Evolutionary conservation across 2,329 filamentous ascomycete species (phyloP), one percentile per base, ranked within the genome.

Genomic region (Cephalotrichum gorgonifer): DNA sequence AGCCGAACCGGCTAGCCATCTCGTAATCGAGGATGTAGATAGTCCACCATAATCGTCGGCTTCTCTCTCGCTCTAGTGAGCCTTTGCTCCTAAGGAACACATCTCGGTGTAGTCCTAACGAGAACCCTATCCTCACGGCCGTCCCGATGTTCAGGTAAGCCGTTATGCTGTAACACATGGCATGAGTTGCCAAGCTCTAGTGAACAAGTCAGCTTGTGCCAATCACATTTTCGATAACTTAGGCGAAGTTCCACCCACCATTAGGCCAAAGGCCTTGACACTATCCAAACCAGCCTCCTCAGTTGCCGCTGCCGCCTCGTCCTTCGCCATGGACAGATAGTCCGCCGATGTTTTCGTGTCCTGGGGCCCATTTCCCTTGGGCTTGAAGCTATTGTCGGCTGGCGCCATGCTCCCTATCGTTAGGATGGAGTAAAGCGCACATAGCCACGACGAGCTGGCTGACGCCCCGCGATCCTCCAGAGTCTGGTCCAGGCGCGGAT

Each of bases 11-110:
- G 22, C 33, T 42, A 8, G 45, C 45, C 45, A 47, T 47, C 11
- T 47, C 45, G n/a, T 41, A 28, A 20, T 47, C 45, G 17, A 47
- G 33, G 12, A 47, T 7, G 35, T 41, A 47, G 2, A 47, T 28
- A 9, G 33, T 47, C 45, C 45, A 47, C 45, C 45, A 47, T 42
- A 47, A n/a, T 4, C 33, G 45, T 20, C 45, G 14, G 25, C 44
- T 47, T 23, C 44, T 9, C 44, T 47, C 44, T 15, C 44, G 33
- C 31, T 47, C 44, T 8, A 47, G 33, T 8, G 44, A 47, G 4
- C 44, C 44, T 23, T 47, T 47, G 33, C 44, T 47, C 26, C 31
- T 38, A 9, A 39, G 22, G 31, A 47, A 47, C n/a, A 47, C 23
- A 17, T 47, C 44, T 15, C 44, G 31, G 45, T 47, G 45, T 12